phyloP scores from a whole-genome alignment of 179 eudicot genomes.

The Silene coronaria region DNA sequence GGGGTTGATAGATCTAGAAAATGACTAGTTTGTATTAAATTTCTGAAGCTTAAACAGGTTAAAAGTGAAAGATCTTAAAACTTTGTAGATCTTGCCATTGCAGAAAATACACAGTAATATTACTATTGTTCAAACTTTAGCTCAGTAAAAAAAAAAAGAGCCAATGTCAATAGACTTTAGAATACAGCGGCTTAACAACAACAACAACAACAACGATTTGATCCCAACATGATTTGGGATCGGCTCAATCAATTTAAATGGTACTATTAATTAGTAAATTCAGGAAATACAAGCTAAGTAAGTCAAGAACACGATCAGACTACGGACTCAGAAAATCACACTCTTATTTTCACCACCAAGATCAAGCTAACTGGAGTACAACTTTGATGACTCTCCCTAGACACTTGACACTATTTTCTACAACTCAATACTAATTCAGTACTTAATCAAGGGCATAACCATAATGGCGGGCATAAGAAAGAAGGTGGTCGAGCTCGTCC shows the following conservation, averaged over 20 bases:
- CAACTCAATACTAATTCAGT: neutral
- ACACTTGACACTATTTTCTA: neutral
- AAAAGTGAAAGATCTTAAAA: too few species aligned
- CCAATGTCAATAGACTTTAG: too few species aligned
- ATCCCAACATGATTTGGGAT: neutral
- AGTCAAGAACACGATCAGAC: neutral
- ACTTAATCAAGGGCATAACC: constrained; percentile 22
- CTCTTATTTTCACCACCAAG: constrained; percentile 2
- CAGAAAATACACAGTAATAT: too few species aligned
- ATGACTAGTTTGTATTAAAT: too few species aligned
- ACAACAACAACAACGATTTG: neutral
- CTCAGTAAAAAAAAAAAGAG: too few species aligned
- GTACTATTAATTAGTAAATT: neutral
- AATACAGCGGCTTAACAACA: too few species aligned
- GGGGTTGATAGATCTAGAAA: neutral
- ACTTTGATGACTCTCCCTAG: neutral
- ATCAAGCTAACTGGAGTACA: neutral
- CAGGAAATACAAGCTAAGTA: neutral
- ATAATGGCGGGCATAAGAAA: constrained; percentile 33
- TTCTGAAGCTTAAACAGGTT: too few species aligned
- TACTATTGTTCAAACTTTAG: too few species aligned
- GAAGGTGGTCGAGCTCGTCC: constrained; percentile 40
- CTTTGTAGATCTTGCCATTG: too few species aligned
- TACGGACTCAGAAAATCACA: neutral
- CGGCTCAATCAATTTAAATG: neutral